Percentiles rank a stretch among this genome's conserved stretches.
These are phyloP conservation scores for Globisporangium rhizosaccharum DNA, from an alignment of 352 stramenopile species.

Conservation along the genomic window DNA sequence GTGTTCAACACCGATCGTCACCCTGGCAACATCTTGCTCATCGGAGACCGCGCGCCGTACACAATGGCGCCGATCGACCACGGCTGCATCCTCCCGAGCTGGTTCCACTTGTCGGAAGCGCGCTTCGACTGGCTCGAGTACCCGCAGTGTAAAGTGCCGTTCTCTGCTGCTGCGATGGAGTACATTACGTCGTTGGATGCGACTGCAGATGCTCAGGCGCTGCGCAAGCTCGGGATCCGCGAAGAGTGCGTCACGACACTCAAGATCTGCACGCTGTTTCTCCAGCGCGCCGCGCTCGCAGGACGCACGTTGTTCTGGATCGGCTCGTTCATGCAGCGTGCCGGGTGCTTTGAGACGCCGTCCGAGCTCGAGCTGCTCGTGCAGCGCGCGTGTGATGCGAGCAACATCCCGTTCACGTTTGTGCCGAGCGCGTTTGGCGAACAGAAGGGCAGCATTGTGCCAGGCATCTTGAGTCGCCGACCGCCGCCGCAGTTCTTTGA, in stretches of 20 bases:
- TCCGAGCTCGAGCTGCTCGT: constrained; percentile 50
- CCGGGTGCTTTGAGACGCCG: constrained; percentile 61
- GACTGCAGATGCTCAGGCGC: constrained; percentile 36
- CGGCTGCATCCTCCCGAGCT: constrained; percentile 73
- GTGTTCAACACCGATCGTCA: constrained; percentile 87
- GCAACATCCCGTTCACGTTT: constrained; percentile 49
- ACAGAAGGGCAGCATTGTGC: constrained; percentile 43
- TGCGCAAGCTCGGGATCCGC: constrained; percentile 54
- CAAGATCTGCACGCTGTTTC: constrained; percentile 70
- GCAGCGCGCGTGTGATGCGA: constrained; percentile 32
- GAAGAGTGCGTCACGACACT: constrained; percentile 71
- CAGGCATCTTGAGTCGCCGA: constrained; percentile 60
- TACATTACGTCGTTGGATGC: constrained; percentile 55
- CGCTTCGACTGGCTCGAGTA: constrained; percentile 83
- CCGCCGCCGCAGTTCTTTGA: constrained; percentile 57
- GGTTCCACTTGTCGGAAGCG: constrained; percentile 73
- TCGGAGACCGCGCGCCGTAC: constrained; percentile 69
- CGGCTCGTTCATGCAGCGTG: constrained; percentile 60
- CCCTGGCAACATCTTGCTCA: constrained; percentile 74
- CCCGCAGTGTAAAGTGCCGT: constrained; percentile 54
- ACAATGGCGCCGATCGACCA: constrained; percentile 78
- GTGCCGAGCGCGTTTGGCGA: constrained; percentile 52
- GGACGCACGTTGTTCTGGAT: constrained; percentile 62
- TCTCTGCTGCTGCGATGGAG: constrained; percentile 34
- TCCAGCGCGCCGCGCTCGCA: constrained; percentile 46